Conservation (phyloP, 495 filamentous ascomycete genomes). For the Antarctomyces pellizariae region DNA sequence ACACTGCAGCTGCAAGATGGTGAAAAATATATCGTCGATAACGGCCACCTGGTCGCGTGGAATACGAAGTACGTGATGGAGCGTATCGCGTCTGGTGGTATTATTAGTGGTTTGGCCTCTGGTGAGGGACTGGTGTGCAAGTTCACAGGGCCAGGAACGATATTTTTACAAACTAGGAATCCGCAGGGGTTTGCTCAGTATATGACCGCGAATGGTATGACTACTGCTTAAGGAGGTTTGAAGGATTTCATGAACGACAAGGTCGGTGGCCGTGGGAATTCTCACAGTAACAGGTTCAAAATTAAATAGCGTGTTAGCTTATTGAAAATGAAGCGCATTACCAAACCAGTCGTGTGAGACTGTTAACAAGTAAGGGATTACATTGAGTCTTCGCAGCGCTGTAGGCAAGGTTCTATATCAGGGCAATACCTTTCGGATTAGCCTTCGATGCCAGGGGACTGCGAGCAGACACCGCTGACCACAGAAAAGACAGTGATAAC, state of each 20-base stretch:
- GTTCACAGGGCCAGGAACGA: slow-evolving; percentile 76
- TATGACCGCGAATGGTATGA: not conserved
- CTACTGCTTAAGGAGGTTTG: slow-evolving; percentile 6
- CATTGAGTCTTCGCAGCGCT: too few relatives aligned
- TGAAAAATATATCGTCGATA: slow-evolving; percentile 82
- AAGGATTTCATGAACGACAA: slow-evolving; percentile 9
- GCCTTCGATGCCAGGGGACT: too few relatives aligned
- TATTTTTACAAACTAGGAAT: slow-evolving; percentile 89
- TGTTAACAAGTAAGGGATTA: not conserved
- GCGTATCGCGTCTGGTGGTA: slow-evolving; percentile 68
- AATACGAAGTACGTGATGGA: slow-evolving; percentile 85
- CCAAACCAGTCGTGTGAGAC: not conserved
- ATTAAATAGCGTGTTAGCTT: slow-evolving; percentile 1
- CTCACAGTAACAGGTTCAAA: not conserved
- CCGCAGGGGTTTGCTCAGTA: slow-evolving; percentile 22
- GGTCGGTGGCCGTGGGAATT: slow-evolving; percentile 4
- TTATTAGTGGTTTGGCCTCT: slow-evolving; percentile 55
- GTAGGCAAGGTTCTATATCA: too few relatives aligned
- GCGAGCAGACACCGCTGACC: too few relatives aligned
- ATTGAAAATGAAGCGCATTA: slow-evolving; percentile 2
- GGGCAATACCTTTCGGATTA: too few relatives aligned
- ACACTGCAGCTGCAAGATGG: slow-evolving; percentile 36
- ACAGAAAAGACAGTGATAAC: too few relatives aligned
- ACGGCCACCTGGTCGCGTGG: slow-evolving; percentile 92
- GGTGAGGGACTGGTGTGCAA: slow-evolving; percentile 84